phyloP scores from a whole-genome alignment of 371 early-diverging fungal genomes.

The Haplosporangium sp. region DNA sequence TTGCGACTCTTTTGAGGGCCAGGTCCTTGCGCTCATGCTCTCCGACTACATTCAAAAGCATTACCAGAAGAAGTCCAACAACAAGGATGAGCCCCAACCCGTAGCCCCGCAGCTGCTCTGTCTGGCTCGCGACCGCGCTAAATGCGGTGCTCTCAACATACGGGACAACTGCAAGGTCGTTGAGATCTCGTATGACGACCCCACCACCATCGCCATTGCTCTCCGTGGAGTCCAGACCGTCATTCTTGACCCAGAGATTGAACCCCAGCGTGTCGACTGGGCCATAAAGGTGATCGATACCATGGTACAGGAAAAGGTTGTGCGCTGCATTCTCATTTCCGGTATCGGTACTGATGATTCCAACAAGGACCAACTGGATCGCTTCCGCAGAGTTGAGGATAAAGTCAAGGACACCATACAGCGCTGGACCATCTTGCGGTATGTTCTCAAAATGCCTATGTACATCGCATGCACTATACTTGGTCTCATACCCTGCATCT shows the following conservation, averaged over 20 bases:
- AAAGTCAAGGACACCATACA: constrained; percentile 19
- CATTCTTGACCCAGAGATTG: constrained; percentile 38
- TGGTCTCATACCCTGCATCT: not conserved
- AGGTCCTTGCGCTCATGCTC: constrained; percentile 23
- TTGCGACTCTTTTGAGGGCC: constrained; percentile 38
- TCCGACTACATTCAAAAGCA: constrained; percentile 16
- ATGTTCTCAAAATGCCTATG: not conserved
- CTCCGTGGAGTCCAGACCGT: constrained; percentile 31
- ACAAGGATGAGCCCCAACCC: not conserved
- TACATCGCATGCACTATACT: not conserved
- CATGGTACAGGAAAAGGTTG: constrained; percentile 23
- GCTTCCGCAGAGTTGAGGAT: constrained; percentile 25
- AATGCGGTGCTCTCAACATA: constrained; percentile 6
- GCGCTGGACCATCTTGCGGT: constrained; percentile 46
- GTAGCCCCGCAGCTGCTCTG: constrained; percentile 17
- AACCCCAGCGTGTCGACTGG: constrained; percentile 23
- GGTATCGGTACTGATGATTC: constrained; percentile 41
- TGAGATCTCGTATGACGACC: constrained; percentile 26
- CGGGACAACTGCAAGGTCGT: constrained; percentile 17
- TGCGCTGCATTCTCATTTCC: constrained; percentile 37
- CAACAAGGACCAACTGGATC: constrained; percentile 26
- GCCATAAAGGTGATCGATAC: constrained; percentile 14
- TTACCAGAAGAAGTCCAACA: not conserved
- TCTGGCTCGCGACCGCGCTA: constrained; percentile 19
- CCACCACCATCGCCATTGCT: constrained; percentile 12